Evolutionary conservation across 2,329 filamentous ascomycete genomes (phyloP).

Genomic region (Reticulascus tulasneorum): DNA sequence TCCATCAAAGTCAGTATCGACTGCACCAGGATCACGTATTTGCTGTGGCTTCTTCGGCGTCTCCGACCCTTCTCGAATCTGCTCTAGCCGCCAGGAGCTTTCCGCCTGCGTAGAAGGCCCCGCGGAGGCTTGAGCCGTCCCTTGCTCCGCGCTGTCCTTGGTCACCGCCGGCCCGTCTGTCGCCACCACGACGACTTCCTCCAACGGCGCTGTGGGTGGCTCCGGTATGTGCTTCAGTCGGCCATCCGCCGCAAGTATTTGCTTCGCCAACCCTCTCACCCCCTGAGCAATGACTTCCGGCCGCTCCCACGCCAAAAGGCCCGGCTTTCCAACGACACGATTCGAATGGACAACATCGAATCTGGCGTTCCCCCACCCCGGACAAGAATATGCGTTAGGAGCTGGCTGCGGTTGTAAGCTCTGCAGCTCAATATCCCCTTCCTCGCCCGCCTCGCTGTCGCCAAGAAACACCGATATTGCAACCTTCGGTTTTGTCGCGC

Average conservation of each 20-base stretch:
- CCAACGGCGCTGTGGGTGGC: conserved; percentile 24
- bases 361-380: conserved; percentile 41
- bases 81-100: conserved; percentile 6
- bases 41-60: conserved; percentile 3
- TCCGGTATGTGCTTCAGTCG: conserved; percentile 27
- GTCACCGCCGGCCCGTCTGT: not conserved
- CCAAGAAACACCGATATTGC: conserved; percentile 46
- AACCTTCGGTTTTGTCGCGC: conserved; percentile 31
- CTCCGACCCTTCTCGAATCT: conserved; percentile 11
- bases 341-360: conserved; percentile 40
- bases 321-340: conserved; percentile 34
- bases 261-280: conserved; percentile 34
- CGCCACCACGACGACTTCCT: conserved; percentile 24
- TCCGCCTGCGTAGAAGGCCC: conserved; percentile 1
- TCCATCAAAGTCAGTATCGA: conserved; percentile 8
- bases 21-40: not conserved
- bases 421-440: conserved; percentile 13
- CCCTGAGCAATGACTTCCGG: conserved; percentile 42
- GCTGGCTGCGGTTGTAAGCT: conserved; percentile 19
- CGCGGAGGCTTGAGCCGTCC: not conserved
- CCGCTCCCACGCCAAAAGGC: conserved; percentile 45
- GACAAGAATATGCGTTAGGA: conserved; percentile 35
- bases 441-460: conserved; percentile 14
- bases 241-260: conserved; percentile 31
- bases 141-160: not conserved